Evolutionary conservation across 2,329 filamentous ascomycete species (phyloP), one percentile per base, ranked within the genome.

Genomic region (Rutstroemia sp.): DNA sequence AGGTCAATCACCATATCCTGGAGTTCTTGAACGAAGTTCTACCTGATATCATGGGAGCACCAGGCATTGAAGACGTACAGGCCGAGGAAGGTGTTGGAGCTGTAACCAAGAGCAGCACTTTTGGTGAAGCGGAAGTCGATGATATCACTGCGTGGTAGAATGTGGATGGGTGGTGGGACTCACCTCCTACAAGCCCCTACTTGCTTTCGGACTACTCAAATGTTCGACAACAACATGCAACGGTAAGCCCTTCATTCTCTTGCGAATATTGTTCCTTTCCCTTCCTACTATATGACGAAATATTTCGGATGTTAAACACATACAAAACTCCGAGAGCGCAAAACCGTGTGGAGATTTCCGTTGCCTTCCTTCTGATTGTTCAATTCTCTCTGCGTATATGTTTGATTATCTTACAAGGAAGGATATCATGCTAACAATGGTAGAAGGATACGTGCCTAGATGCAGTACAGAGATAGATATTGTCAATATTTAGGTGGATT

Each of bases 351-450:
- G 92, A 96, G 75, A 83, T 87, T 86, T 96, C 92, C 91, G 92
- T 96, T 96, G 91, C 91, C 92, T 96, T 96, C 92, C 92, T 96
- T 96, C 91, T 96, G 91, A 96, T 84, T 69, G 14, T 48, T 34
- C 10, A 18, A 30, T 18, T 2, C 18, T n/a, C 7, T 7, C 21
- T 27, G 19, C 21, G 6, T 21, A 19, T 6, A 9, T 42, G 9
- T 9, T 19, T 42, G 9, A 19, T 19, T 34, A 34, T 34, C 5
- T 34, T 9, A 34, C 4, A 34, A 34, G 9, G 30, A 34, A 34
- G 10, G 30, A 34, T 12, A 34, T 34, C 12, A 34, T 34, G 30
- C 30, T 34, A 12, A 34, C 30, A 12, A 34, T 12, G 12, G 9
- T 5, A 4, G 5, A 34, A 34, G 9, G 30, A 34, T 34, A 34